phyloP scores from a whole-genome alignment of 331 rosid genomes.

The Malus hybrid region DNA sequence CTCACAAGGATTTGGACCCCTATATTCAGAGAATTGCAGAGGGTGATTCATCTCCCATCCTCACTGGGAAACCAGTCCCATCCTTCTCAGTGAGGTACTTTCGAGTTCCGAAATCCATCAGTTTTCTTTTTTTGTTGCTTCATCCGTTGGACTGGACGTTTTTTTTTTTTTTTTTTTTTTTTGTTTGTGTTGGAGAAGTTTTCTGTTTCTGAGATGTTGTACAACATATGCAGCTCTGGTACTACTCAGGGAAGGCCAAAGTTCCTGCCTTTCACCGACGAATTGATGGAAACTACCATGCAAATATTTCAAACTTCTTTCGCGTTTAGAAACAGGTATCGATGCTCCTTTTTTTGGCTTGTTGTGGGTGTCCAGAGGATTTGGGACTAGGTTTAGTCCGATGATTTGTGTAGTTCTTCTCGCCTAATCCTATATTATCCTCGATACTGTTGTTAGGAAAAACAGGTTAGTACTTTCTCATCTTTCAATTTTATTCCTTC shows the following conservation, averaged over 20 bases:
- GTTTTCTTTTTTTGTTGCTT: neutral
- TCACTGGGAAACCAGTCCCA: slow-evolving; percentile 76
- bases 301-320: slow-evolving; percentile 74
- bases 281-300: slow-evolving; percentile 61
- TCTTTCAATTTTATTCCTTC: neutral
- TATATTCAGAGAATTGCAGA: slow-evolving; percentile 61
- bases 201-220: slow-evolving; percentile 2
- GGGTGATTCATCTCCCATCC: slow-evolving; percentile 58
- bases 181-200: neutral
- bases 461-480: neutral
- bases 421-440: too few relatives aligned
- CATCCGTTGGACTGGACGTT: neutral
- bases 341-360: neutral
- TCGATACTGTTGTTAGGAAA: too few relatives aligned
- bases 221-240: slow-evolving; percentile 69
- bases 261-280: slow-evolving; percentile 78
- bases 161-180: neutral
- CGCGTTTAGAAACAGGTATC: slow-evolving; percentile 76
- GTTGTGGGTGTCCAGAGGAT: too few relatives aligned
- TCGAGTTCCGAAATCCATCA: too few relatives aligned
- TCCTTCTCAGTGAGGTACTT: slow-evolving; percentile 71
- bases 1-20: slow-evolving; percentile 63
- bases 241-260: slow-evolving; percentile 88
- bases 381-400: too few relatives aligned
- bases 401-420: too few relatives aligned